Evolutionary conservation across 768 basidiomycete species (phyloP).

Genomic region (Mrakia gelida): DNA sequence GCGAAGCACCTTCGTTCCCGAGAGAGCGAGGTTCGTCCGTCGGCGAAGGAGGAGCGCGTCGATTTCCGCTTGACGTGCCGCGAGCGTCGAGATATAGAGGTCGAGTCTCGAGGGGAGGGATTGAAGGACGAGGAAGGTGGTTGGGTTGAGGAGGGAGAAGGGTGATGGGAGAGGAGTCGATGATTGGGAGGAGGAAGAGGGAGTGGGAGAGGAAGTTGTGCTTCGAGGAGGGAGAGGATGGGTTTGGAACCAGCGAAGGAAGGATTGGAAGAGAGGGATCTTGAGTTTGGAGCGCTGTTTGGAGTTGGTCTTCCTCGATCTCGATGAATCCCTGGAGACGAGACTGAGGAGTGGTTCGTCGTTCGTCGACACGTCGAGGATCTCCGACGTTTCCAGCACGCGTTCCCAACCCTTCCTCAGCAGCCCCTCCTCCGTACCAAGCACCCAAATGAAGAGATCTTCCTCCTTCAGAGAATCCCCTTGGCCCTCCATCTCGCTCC

Average conservation of each 20-base stretch:
- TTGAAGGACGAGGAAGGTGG: neutral
- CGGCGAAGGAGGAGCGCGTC: neutral
- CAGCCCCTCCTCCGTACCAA: neutral
- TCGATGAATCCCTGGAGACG: neutral
- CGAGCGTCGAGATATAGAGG: neutral
- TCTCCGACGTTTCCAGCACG: neutral
- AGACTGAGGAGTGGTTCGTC: neutral
- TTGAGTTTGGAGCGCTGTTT: conserved; percentile 3
- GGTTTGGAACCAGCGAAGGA: neutral
- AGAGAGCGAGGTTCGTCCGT: neutral
- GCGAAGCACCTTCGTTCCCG: neutral
- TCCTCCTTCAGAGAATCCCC: neutral
- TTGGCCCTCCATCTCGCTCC: neutral
- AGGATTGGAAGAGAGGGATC: neutral
- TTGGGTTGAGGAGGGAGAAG: neutral
- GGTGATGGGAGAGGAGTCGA: neutral
- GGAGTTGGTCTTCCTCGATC: neutral
- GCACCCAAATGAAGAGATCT: neutral
- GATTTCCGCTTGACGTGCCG: neutral
- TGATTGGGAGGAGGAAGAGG: neutral
- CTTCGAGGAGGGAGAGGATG: neutral
- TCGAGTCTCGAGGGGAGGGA: neutral
- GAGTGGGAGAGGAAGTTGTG: neutral
- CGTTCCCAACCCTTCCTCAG: neutral
- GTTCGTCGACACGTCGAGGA: neutral